Evolutionary conservation across 1,284 basidiomycete genomes (phyloP), one percentile per base, ranked within the genome.

Genomic region (Rhizoctonia solani): DNA sequence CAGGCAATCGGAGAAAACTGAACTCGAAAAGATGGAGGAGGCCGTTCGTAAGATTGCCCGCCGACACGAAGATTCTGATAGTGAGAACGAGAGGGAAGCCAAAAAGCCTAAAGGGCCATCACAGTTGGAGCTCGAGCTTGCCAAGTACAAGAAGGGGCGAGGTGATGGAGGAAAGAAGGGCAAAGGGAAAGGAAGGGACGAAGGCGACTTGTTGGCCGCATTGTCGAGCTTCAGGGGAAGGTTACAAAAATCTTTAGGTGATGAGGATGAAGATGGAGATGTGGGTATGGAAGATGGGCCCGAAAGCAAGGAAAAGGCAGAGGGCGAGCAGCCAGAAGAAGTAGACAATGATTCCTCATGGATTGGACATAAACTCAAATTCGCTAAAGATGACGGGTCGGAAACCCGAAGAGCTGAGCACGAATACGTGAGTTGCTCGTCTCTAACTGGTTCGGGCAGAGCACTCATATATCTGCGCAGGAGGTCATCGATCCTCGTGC

Each of bases 21-120:
- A 95, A 76, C 95, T 97, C 67, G 89, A 87, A 72, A 87, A 85
- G 71, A 91, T 97, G 84, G 91, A 97, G 76, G 87, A 87, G 2
- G 90, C 94, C 61, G 89, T 98, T 67, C 87, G 90, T 27, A 88
- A 85, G 71, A 81, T 95, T 8, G 82, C 82, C 23, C 82, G 82
- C 66, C 81, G 81, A 56, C 81, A 82, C 8, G 80, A 78, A 9
- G 79, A 77, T 25, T 72, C 72, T 19, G 84, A 84, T 58, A 85
- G 82, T 69, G 87, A 87, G 63, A 85, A 88, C 13, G 85, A 86
- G 69, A 79, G 73, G 4, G 74, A 77, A 37, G 80, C 77, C 70
- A 90, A 88, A 78, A 87, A 87, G 73, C 75, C 77, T 14, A 72
- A 75, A 65, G 87, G 85, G 52, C 85, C 85, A 61, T 93, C 91